Percentiles rank a stretch among this genome's conserved stretches.
phyloP scores from a whole-genome alignment of 257 asterid genomes.

The Solanum commersonii region DNA sequence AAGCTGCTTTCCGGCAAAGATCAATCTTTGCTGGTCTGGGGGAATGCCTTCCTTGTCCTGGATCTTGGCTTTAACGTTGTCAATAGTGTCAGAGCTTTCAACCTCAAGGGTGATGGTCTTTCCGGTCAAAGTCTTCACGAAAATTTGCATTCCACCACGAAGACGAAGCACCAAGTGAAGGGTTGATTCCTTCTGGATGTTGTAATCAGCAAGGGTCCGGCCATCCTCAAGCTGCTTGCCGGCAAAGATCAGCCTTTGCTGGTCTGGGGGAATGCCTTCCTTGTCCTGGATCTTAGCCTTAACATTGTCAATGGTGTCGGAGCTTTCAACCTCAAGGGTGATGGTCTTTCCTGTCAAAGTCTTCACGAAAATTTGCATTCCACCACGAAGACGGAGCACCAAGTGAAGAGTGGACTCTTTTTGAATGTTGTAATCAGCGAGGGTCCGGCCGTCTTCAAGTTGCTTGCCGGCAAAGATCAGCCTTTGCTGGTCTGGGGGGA shows the following conservation, averaged over 20 bases:
- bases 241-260: conserved; percentile 20
- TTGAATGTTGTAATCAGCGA: conserved; percentile 50
- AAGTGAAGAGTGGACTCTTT: conserved; percentile 43
- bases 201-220: conserved; percentile 22
- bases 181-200: conserved; percentile 26
- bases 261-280: conserved; percentile 24
- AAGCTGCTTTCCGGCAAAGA: conserved; percentile 21
- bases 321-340: conserved; percentile 29
- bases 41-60: conserved; percentile 37
- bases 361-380: conserved; percentile 48
- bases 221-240: conserved; percentile 33
- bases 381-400: conserved; percentile 43
- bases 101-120: conserved; percentile 33
- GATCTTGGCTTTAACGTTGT: conserved; percentile 48
- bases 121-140: conserved; percentile 17
- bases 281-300: conserved; percentile 33
- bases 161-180: conserved; percentile 20
- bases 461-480: conserved; percentile 32
- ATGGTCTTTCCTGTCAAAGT: conserved; percentile 47
- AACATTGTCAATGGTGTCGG: conserved; percentile 34
- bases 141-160: conserved; percentile 27
- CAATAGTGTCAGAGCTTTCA: conserved; percentile 47
- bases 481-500: conserved; percentile 40
- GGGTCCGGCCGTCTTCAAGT: conserved; percentile 31
- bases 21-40: conserved; percentile 23